These are phyloP conservation scores for Candida berthetii DNA, from an alignment of 805 yeast species.

Conservation along the genomic window DNA sequence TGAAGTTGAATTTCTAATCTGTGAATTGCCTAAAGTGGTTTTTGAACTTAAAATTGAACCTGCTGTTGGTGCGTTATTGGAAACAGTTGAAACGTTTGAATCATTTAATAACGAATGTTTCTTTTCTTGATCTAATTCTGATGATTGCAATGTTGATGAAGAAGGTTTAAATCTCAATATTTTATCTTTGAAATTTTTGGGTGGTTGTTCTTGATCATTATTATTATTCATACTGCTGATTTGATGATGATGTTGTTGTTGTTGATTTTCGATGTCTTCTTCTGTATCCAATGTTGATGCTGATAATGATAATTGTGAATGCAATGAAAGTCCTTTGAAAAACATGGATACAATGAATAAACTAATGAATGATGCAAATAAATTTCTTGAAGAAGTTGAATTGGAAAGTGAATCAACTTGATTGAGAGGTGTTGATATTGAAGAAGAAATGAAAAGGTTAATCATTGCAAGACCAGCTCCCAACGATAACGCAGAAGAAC, in stretches of 20 bases:
- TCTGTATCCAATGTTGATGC: not conserved
- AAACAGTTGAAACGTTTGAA: not conserved
- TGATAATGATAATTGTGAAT: conserved; percentile 2
- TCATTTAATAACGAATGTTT: not conserved
- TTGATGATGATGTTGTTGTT: not conserved
- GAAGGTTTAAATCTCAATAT: not conserved
- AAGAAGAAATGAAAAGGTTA: not conserved
- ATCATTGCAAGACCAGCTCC: conserved; percentile 19
- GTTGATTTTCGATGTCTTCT: not conserved
- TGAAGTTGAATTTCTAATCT: not conserved
- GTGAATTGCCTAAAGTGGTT: not conserved
- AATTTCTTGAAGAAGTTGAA: not conserved
- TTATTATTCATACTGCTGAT: not conserved
- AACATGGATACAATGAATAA: conserved; percentile 5
- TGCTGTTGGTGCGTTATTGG: not conserved
- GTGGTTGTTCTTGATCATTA: not conserved
- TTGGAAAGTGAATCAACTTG: not conserved
- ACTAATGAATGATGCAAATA: conserved; percentile 6
- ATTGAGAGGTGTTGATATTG: not conserved
- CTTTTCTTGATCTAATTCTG: not conserved
- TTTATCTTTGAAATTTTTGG: not conserved
- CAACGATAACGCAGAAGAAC: conserved; percentile 7
- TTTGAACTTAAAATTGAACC: not conserved
- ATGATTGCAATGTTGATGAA: not conserved
- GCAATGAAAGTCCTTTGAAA: conserved; percentile 4